phyloP scores from a whole-genome alignment of 208 protist species.

The Trypanosoma melophagium region DNA sequence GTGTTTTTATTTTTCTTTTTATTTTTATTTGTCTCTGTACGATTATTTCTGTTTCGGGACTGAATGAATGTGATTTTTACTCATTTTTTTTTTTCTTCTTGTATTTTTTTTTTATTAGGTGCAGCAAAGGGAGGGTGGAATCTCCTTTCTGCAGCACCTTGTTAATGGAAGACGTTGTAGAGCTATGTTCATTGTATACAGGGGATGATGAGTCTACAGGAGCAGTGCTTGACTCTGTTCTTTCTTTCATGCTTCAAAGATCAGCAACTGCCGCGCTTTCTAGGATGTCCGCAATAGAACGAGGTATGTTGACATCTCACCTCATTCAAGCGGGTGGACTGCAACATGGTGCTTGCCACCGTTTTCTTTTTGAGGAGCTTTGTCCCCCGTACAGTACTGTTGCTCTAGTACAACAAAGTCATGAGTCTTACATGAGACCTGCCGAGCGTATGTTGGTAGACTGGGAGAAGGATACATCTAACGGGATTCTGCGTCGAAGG shows the following conservation, averaged over 20 bases:
- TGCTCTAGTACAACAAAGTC: conserved; percentile 2
- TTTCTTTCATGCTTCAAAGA: conserved; percentile 22
- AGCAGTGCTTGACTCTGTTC: neutral
- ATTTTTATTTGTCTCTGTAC: too few species aligned
- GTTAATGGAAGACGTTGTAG: conserved; percentile 17
- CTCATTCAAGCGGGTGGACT: conserved; percentile 25
- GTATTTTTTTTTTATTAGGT: conserved; percentile 1
- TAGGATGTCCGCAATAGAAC: conserved; percentile 20
- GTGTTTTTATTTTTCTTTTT: too few species aligned
- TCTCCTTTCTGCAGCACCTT: too few species aligned
- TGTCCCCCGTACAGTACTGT: conserved; percentile 19
- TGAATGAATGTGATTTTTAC: neutral
- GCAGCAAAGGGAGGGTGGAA: too few species aligned
- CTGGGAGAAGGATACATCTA: neutral
- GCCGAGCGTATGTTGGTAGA: neutral
- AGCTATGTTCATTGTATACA: conserved; percentile 20
- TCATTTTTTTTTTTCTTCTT: neutral
- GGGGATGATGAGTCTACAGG: neutral
- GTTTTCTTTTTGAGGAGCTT: conserved; percentile 19
- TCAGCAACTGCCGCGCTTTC: conserved; percentile 9
- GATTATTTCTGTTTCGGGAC: too few species aligned
- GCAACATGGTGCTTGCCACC: conserved; percentile 12
- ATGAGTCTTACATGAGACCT: conserved; percentile 18
- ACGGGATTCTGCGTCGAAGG: neutral
- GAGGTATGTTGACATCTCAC: conserved; percentile 15